Evolutionary conservation across 495 filamentous ascomycete genomes (phyloP).

Genomic region (Eremomyces bilateralis): DNA sequence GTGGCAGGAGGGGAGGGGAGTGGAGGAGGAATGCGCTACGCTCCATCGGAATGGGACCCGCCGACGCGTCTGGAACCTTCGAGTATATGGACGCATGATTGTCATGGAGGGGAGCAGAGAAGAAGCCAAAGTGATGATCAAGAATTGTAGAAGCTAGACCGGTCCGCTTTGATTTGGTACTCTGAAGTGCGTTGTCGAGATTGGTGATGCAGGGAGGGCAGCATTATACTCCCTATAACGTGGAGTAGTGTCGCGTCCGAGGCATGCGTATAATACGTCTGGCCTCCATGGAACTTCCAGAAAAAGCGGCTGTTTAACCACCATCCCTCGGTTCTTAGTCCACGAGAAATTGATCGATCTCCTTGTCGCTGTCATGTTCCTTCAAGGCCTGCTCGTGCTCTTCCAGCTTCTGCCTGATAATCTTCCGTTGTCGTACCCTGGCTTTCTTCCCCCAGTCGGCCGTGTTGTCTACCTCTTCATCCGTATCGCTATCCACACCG

Average conservation of each 20-base stretch:
- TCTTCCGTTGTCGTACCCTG: conserved; percentile 13
- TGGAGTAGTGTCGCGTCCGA: not conserved
- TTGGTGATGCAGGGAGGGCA: too few species aligned
- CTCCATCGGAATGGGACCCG: too few species aligned
- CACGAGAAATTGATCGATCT: conserved; percentile 47
- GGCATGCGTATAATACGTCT: not conserved
- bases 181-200: not conserved
- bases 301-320: not conserved
- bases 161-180: not conserved
- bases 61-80: too few species aligned
- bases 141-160: too few species aligned
- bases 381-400: conserved; percentile 14
- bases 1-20: too few species aligned
- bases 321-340: conserved; percentile 20
- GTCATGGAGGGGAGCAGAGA: too few species aligned
- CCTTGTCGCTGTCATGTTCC: conserved; percentile 24
- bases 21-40: too few species aligned
- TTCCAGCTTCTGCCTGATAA: conserved; percentile 21
- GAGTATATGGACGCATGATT: too few species aligned
- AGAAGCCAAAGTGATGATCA: too few species aligned
- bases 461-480: conserved; percentile 28
- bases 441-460: conserved; percentile 23
- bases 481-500: conserved; percentile 21
- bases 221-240: too few species aligned
- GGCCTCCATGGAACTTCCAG: conserved; percentile 3